A percentile compares a stretch with the other conserved stretches of the same genome.
These are phyloP conservation scores for Gnomoniopsis sp. DNA, from an alignment of 2,329 filamentous ascomycete species.

Conservation along the genomic window DNA sequence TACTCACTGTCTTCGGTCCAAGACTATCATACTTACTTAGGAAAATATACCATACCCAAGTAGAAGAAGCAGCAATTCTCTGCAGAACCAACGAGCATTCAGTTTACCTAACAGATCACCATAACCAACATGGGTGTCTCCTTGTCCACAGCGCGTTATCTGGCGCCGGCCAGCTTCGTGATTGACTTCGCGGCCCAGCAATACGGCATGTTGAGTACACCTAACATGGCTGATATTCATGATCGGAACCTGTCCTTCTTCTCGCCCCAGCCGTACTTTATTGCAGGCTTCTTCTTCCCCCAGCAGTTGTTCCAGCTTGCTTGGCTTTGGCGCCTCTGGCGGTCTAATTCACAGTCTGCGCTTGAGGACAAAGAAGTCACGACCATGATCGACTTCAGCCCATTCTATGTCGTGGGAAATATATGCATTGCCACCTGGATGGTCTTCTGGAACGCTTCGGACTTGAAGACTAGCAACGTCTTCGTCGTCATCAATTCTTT, in stretches of 20 bases:
- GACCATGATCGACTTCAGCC: slow-evolving; percentile 51
- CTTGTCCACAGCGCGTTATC: slow-evolving; percentile 49
- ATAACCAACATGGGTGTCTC: slow-evolving; percentile 44
- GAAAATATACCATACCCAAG: too few species aligned
- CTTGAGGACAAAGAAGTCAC: slow-evolving; percentile 37
- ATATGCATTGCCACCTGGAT: slow-evolving; percentile 60
- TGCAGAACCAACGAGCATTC: too few species aligned
- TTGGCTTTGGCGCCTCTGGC: slow-evolving; percentile 56
- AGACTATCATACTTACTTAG: too few species aligned
- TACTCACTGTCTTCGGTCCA: too few species aligned
- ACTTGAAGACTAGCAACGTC: slow-evolving; percentile 48
- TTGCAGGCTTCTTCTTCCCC: slow-evolving; percentile 58
- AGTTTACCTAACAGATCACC: background rate
- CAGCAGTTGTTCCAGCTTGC: slow-evolving; percentile 56
- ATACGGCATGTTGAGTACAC: slow-evolving; percentile 54
- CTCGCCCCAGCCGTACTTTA: slow-evolving; percentile 55
- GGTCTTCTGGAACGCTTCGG: slow-evolving; percentile 57
- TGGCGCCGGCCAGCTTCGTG: slow-evolving; percentile 51
- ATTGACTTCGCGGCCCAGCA: slow-evolving; percentile 57
- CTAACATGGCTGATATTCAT: slow-evolving; percentile 59
- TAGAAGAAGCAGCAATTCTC: too few species aligned
- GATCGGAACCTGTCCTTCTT: slow-evolving; percentile 57
- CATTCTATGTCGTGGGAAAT: slow-evolving; percentile 54
- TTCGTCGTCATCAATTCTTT: slow-evolving; percentile 56
- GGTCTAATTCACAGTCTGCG: slow-evolving; percentile 36